Base-by-base conservation (phyloP, 495 filamentous ascomycete genomes). In the Hamigera avellanea region DNA sequence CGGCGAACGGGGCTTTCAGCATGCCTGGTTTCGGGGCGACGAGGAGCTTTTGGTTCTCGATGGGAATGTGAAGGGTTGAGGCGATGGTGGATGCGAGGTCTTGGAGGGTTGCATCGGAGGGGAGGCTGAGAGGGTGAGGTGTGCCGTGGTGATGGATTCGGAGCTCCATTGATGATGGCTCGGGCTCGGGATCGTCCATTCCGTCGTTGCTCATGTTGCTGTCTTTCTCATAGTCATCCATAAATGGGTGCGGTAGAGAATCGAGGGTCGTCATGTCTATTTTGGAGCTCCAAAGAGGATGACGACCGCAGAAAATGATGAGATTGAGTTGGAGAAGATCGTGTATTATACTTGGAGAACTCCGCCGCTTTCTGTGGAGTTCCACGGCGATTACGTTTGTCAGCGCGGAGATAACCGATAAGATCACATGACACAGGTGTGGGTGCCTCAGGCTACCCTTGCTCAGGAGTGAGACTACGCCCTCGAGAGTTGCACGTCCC, bases 31-130 rank as follows among this genome's bases (percentile, higher is more conserved):
- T 77, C 10, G 81, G 69, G 5, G 78, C 64, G 45, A 81, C 73
- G 52, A 88, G 73, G 55, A 84, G 67, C 49, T 87, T 88, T 53
- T 88, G 84, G 57, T 86, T 79, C 8, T 64, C 46, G 16, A 60
- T 43, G 2, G 83, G 80, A 39, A 91, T 79, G 36, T 68, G 69
- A 19, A 88, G 66, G 18, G 46, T 52, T 16, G 52, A 45, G 33
- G 75, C 54, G 43, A 83, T 69, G 17, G 52, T 46, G 35, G 59
- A 37, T 17, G 73, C 67, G 41, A 91, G 80, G 60, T 85, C 80
- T 52, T 69, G 57, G 29, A 83, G 69, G 40, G 82, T 91, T 44
- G 88, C 78, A 57, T 70, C 81, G 9, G 76, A 69, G 17, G 69
- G 75, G 39, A 75, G 58, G 2, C 53, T 81, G 21, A 87, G 78